Evolutionary conservation across 2,329 filamentous ascomycete genomes (phyloP), one percentile per base, ranked within the genome.

Genomic region (Chaetothyriales sp.): DNA sequence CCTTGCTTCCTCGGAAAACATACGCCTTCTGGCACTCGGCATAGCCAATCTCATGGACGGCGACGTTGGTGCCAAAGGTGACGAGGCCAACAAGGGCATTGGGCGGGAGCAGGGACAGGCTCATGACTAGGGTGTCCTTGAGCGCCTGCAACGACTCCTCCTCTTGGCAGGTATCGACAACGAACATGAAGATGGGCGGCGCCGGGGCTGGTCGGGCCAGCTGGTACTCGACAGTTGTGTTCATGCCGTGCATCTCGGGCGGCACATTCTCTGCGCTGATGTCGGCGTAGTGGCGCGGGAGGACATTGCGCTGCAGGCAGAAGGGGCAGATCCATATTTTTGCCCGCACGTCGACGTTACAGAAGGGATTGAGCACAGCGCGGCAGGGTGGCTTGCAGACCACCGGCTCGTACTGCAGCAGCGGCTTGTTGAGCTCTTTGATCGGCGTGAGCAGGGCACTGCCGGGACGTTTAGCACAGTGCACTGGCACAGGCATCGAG

Each of bases 11-110:
- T 52, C 90, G 82, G 77, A 98, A 98, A 44, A 98, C 92, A 64
- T 95, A 98, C 5, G 90, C 95, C 71, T 97, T 98, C 59, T 92
- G 88, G 70, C 92, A 98, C 70, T 97, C 92, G 51, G 86, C 89
- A 66, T 98, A 98, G 51, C 92, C 92, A 60, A 98, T 87, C 70
- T 98, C 92, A 67, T 98, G 92, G 18, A 98, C 88, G 79, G 72
- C 53, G 75, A 87, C 86, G 88, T 95, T 97, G 44, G 92, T 97
- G 56, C 92, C 92, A 60, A 75, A 83, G 54, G 80, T 83, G 61
- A 83, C 76, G 61, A 83, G 66, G 53, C 80, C 80, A 52, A 83
- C 80, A 51, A 83, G 67, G 29, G 80, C 80, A 65, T 81, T 78
- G 22, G 78, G 73, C 18, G 80, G 80, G 52, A 83, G 70, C 56